Conservation (phyloP, 768 basidiomycete species). For the Suillus americanus region DNA sequence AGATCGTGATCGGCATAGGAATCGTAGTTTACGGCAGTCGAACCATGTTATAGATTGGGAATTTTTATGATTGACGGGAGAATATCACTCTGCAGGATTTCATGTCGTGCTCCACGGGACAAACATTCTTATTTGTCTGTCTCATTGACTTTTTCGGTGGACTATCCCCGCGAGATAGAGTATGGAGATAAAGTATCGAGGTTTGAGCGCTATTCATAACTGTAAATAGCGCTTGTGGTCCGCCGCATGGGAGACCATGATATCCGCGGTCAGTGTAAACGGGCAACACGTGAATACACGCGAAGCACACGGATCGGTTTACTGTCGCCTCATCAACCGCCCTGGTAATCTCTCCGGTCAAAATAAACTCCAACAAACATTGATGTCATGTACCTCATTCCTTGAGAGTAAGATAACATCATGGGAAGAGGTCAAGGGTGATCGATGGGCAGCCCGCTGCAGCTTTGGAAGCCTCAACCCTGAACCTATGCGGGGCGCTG, state of each 20-base stretch:
- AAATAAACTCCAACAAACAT: background rate
- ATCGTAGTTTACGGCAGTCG: background rate
- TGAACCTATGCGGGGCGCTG: constrained; percentile 13
- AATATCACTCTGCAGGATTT: background rate
- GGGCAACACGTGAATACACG: background rate
- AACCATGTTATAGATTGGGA: background rate
- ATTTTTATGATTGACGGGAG: background rate
- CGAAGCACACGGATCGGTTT: background rate
- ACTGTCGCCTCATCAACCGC: background rate
- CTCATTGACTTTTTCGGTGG: background rate
- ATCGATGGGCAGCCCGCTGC: constrained; percentile 1
- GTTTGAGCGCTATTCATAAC: background rate
- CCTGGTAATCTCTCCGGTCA: background rate
- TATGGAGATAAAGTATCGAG: background rate
- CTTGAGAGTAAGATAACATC: background rate
- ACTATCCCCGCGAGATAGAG: background rate
- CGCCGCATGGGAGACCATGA: background rate
- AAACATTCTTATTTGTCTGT: background rate
- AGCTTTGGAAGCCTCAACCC: background rate
- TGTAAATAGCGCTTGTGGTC: background rate
- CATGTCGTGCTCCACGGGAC: background rate
- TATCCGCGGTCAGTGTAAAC: background rate
- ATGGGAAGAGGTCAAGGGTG: background rate
- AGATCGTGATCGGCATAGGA: constrained; percentile 1
- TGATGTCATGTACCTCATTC: background rate